A percentile compares a stretch with the other conserved stretches of the same genome.
Evolutionary conservation across 83 land plant species (phyloP).

Genomic region (Thuja plicata): DNA sequence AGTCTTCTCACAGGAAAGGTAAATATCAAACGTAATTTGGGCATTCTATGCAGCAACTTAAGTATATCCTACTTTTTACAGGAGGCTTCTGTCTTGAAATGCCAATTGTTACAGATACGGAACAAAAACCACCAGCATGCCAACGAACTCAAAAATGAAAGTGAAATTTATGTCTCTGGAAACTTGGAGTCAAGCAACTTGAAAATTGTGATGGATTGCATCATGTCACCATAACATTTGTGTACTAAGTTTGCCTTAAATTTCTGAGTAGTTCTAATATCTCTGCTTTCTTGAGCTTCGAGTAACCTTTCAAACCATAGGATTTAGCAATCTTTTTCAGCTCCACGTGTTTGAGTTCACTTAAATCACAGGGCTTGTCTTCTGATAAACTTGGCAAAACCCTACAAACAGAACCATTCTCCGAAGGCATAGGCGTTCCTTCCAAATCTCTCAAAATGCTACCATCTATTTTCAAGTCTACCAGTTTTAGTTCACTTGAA

Average conservation of each 20-base stretch:
- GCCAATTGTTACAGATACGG: not conserved
- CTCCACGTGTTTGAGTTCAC: conserved; percentile 50
- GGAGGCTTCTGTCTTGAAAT: not conserved
- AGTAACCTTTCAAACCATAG: conserved; percentile 57
- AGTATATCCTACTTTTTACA: not conserved
- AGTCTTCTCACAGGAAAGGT: not conserved
- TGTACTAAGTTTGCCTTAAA: conserved; percentile 10
- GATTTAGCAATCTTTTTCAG: conserved; percentile 60
- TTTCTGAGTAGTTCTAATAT: conserved; percentile 38
- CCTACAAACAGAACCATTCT: conserved; percentile 23
- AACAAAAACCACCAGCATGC: not conserved
- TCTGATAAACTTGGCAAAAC: not conserved
- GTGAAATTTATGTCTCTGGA: not conserved
- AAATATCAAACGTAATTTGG: not conserved
- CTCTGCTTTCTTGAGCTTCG: conserved; percentile 53
- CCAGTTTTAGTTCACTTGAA: conserved; percentile 45
- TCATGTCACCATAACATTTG: not conserved
- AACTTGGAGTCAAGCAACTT: not conserved
- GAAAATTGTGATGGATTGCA: not conserved
- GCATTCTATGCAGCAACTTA: not conserved
- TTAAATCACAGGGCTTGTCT: conserved; percentile 17
- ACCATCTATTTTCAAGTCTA: conserved; percentile 29
- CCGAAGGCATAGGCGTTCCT: not conserved
- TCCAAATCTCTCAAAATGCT: conserved; percentile 13
- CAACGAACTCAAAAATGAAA: not conserved